These are phyloP conservation scores for Arthrobotrys conoides DNA, from an alignment of 2,329 filamentous ascomycete genomes.

Conservation along the genomic window DNA sequence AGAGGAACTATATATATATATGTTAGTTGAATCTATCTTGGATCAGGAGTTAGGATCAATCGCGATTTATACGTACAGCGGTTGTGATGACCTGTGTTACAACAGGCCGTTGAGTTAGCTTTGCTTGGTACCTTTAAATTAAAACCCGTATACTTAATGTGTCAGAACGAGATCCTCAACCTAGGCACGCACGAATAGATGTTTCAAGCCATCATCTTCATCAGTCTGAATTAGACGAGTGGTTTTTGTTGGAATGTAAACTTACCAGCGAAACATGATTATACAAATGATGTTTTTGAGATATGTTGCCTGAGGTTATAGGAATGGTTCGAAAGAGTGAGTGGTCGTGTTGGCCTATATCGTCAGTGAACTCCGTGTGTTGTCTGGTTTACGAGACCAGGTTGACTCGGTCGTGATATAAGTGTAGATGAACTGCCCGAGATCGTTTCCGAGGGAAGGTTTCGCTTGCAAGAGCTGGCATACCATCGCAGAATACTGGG, in stretches of 20 bases:
- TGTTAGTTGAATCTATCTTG: background rate
- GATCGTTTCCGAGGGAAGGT: background rate
- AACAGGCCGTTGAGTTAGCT: slow-evolving; percentile 83
- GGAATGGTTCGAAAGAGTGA: background rate
- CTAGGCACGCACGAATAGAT: background rate
- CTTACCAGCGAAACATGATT: slow-evolving; percentile 55
- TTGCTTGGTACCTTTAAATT: slow-evolving; percentile 80
- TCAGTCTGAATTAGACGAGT: slow-evolving; percentile 30
- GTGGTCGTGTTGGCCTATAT: background rate
- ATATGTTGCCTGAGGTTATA: background rate
- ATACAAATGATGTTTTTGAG: background rate
- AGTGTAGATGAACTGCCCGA: background rate
- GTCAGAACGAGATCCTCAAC: background rate
- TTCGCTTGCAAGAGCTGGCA: background rate
- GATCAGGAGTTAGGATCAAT: background rate
- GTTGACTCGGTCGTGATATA: background rate
- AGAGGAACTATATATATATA: slow-evolving; percentile 76
- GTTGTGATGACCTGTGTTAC: slow-evolving; percentile 93
- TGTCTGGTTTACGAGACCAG: background rate
- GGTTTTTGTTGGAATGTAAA: background rate
- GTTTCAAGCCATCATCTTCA: slow-evolving; percentile 2
- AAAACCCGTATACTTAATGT: background rate
- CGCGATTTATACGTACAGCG: slow-evolving; percentile 70
- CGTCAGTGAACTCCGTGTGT: too few species aligned
- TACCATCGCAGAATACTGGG: background rate